Conservation (phyloP, 768 basidiomycete genomes). For the Leccinum broughii region DNA sequence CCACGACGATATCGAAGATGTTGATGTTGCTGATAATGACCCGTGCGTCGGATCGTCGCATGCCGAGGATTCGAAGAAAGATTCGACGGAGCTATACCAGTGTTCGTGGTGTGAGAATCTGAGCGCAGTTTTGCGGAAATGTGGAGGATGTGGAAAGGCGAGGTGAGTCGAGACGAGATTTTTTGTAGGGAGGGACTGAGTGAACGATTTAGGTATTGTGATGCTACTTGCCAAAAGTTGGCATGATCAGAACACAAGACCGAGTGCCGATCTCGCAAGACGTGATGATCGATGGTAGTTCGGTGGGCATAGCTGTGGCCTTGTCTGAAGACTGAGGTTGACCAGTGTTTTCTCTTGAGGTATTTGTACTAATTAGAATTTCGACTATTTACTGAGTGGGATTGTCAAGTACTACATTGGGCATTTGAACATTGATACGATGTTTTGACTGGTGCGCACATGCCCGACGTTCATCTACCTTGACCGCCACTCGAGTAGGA, state of each 20-base stretch:
- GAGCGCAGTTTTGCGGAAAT: conserved; percentile 56
- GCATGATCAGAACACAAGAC: conserved; percentile 19
- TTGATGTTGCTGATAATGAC: not conserved
- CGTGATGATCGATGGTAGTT: not conserved
- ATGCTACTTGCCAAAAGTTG: conserved; percentile 16
- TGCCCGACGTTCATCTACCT: not conserved
- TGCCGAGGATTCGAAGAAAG: conserved; percentile 7
- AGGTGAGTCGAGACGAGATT: conserved; percentile 29
- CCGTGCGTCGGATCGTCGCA: not conserved
- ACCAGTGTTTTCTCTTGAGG: not conserved
- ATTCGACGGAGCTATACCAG: conserved; percentile 49
- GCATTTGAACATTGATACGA: not conserved
- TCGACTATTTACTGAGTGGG: not conserved
- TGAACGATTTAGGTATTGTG: conserved; percentile 14
- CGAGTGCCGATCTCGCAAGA: conserved; percentile 4
- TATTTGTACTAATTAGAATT: no score
- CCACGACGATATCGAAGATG: conserved; percentile 31
- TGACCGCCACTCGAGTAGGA: not conserved
- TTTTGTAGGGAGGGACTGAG: not conserved
- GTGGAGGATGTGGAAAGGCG: conserved; percentile 42
- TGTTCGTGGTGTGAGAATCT: conserved; percentile 68
- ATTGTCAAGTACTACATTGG: not conserved
- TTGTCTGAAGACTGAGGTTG: not conserved
- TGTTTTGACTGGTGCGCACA: not conserved
- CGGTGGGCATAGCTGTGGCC: not conserved